These are phyloP conservation scores for Podosphaera xanthii DNA, from an alignment of 2,329 filamentous ascomycete genomes.

Conservation along the genomic window DNA sequence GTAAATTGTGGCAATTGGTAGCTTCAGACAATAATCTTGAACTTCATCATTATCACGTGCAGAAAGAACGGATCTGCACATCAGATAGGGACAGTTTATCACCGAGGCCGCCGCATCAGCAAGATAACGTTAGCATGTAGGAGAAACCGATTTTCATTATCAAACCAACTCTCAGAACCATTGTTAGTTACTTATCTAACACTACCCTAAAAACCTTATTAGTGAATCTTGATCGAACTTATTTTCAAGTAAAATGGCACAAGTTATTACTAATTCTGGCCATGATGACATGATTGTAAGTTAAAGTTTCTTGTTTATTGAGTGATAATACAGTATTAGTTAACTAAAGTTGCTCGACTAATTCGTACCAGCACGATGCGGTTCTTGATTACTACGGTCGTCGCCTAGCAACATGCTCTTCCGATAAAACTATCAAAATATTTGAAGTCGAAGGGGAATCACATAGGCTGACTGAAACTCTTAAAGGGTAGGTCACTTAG, in stretches of 20 bases:
- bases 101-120: too few relatives aligned
- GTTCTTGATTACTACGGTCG: conserved; percentile 97
- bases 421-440: conserved; percentile 97
- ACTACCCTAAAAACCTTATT: too few relatives aligned
- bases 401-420: conserved; percentile 87
- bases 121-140: too few relatives aligned
- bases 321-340: background rate
- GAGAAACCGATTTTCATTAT: too few relatives aligned
- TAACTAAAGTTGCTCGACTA: conserved; percentile 5
- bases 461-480: conserved; percentile 72
- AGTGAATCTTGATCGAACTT: background rate
- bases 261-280: conserved; percentile 64
- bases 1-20: too few relatives aligned
- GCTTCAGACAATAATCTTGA: too few relatives aligned
- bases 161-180: too few relatives aligned
- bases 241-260: conserved; percentile 26
- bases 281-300: conserved; percentile 99
- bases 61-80: too few relatives aligned
- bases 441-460: conserved; percentile 91
- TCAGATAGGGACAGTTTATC: too few relatives aligned
- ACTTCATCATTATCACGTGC: too few relatives aligned
- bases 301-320: background rate
- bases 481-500: conserved; percentile 49
- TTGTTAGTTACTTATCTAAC: too few relatives aligned
- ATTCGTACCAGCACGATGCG: conserved; percentile 56